Evolutionary conservation across 2,329 filamentous ascomycete species (phyloP).

Genomic region (Boeremia lycopersici): DNA sequence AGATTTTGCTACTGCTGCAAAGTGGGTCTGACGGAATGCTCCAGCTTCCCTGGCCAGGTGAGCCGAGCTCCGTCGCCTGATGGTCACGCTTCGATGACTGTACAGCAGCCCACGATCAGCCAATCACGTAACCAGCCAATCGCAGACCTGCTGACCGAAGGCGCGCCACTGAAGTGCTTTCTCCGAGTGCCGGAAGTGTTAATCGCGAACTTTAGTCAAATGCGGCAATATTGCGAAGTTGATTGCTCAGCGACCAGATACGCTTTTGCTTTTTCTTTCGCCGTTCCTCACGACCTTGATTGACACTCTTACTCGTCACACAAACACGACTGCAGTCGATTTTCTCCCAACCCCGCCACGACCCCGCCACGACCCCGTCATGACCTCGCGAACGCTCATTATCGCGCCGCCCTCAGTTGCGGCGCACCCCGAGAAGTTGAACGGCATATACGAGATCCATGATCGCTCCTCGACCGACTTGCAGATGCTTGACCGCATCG

Average conservation of each 20-base stretch:
- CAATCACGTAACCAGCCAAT: conserved; percentile 2
- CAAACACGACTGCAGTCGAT: not conserved
- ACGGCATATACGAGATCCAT: conserved; percentile 71
- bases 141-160: conserved; percentile 5
- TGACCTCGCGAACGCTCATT: conserved; percentile 70
- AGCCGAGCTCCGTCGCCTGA: conserved; percentile 7
- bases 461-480: conserved; percentile 81
- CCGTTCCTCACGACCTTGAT: not conserved
- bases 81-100: conserved; percentile 14
- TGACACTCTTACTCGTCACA: conserved; percentile 1
- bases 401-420: conserved; percentile 91
- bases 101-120: conserved; percentile 1
- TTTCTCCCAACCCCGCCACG: not conserved
- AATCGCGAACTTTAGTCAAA: conserved; percentile 16
- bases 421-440: conserved; percentile 79
- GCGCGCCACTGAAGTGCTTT: conserved; percentile 15
- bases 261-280: not conserved
- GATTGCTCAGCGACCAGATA: conserved; percentile 18
- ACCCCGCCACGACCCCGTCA: conserved; percentile 30
- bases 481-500: conserved; percentile 96
- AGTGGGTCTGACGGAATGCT: conserved; percentile 11
- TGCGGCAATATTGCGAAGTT: conserved; percentile 14
- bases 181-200: conserved; percentile 15
- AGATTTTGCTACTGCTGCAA: conserved; percentile 16
- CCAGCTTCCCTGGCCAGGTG: conserved; percentile 3